These are phyloP conservation scores for Aspergillus sp. DNA, from an alignment of 2,329 filamentous ascomycete species.

Conservation along the genomic window DNA sequence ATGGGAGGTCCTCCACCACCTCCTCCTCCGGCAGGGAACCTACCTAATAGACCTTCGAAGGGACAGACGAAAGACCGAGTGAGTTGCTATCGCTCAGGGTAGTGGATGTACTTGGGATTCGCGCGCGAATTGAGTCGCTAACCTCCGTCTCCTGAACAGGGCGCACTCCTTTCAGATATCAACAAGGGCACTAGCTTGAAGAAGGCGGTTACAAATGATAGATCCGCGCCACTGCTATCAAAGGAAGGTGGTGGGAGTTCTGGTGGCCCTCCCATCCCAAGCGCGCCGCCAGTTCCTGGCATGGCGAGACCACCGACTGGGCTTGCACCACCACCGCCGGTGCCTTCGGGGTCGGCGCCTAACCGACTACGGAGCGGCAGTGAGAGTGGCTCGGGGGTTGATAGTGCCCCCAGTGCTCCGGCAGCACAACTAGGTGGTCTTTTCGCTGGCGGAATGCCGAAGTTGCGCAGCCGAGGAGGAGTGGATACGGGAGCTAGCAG, in stretches of 20 bases:
- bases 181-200: conserved; percentile 69
- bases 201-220: conserved; percentile 85
- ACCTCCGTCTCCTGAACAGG: conserved; percentile 43
- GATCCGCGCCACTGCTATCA: conserved; percentile 68
- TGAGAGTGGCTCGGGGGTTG: conserved; percentile 44
- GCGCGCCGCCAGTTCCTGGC: conserved; percentile 29
- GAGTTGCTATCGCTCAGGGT: conserved; percentile 29
- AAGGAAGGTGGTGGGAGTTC: conserved; percentile 53
- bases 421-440: conserved; percentile 73
- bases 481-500: conserved; percentile 63
- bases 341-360: conserved; percentile 36
- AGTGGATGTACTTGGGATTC: neutral
- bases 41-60: conserved; percentile 52
- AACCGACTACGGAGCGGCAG: conserved; percentile 77
- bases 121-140: neutral
- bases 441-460: conserved; percentile 92
- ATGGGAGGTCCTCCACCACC: conserved; percentile 57
- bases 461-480: conserved; percentile 80
- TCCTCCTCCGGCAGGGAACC: conserved; percentile 37
- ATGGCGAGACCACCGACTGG: conserved; percentile 16
- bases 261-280: conserved; percentile 66
- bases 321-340: conserved; percentile 51
- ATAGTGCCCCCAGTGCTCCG: conserved; percentile 42
- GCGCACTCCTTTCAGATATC: conserved; percentile 81
- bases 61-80: conserved; percentile 54